A percentile compares a stretch with the other conserved stretches of the same genome.
Conservation (phyloP, 2,329 filamentous ascomycete genomes). For the Aspergillus versicolor region DNA sequence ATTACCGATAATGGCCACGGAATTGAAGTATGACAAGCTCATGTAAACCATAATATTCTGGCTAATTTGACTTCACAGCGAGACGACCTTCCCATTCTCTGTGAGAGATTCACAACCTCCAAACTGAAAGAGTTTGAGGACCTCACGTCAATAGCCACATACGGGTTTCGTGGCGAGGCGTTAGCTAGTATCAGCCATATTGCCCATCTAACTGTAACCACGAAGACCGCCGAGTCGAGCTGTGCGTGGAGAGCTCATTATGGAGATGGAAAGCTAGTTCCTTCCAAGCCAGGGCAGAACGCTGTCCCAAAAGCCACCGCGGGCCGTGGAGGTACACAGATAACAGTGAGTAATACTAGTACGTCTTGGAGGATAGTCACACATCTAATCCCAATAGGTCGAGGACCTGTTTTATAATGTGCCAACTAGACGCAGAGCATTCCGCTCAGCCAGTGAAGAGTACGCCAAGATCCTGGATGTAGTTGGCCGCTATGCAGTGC, state of each 20-base stretch:
- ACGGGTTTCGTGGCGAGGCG: constrained; percentile 96
- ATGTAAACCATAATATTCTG: neutral
- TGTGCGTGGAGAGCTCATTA: constrained; percentile 92
- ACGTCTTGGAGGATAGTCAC: neutral
- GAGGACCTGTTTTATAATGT: constrained; percentile 98
- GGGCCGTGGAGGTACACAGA: constrained; percentile 86
- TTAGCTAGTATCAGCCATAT: constrained; percentile 98
- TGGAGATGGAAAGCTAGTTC: constrained; percentile 74
- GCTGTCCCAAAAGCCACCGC: constrained; percentile 84
- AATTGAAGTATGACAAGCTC: constrained; percentile 68
- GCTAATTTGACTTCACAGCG: constrained; percentile 54
- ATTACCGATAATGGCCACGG: constrained; percentile 97
- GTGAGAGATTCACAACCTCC: constrained; percentile 94
- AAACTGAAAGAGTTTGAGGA: constrained; percentile 95
- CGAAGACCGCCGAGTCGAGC: constrained; percentile 82
- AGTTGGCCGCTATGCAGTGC: constrained; percentile 88
- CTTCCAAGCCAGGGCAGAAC: constrained; percentile 82
- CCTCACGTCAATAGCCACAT: constrained; percentile 82
- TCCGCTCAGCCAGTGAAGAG: constrained; percentile 88
- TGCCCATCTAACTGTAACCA: constrained; percentile 91
- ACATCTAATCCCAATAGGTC: constrained; percentile 48
- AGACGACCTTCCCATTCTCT: constrained; percentile 87
- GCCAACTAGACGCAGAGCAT: constrained; percentile 81
- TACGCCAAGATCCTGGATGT: constrained; percentile 98
- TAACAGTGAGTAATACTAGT: constrained; percentile 60